Evolutionary conservation across 148 eudicot species (phyloP).

Genomic region (Arbutus unedo): DNA sequence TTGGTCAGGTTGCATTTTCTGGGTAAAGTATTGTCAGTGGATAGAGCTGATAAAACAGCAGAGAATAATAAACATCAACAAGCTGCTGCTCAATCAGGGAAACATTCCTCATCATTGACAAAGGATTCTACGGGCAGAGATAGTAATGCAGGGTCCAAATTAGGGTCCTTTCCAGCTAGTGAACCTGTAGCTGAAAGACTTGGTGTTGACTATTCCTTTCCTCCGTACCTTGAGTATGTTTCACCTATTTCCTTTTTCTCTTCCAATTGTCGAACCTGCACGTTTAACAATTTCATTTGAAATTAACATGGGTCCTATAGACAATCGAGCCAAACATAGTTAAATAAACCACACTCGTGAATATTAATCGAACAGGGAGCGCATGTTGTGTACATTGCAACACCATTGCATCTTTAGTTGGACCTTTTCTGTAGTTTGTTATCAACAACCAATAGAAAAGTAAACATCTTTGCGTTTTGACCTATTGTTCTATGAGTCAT

Average conservation of each 20-base stretch:
- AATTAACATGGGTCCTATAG: neutral
- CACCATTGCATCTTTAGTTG: constrained; percentile 1
- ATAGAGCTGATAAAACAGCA: constrained; percentile 55
- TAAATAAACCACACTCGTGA: neutral
- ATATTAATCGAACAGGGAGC: neutral
- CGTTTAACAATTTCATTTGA: neutral
- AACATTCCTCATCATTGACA: constrained; percentile 16
- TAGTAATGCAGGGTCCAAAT: constrained; percentile 28
- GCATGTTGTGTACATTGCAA: neutral
- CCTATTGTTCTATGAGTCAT: neutral
- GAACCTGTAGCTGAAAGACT: constrained; percentile 84
- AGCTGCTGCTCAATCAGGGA: constrained; percentile 31
- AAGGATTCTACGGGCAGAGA: constrained; percentile 34
- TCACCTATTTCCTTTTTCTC: neutral
- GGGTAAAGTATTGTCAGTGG: constrained; percentile 82
- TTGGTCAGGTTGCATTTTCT: constrained; percentile 65
- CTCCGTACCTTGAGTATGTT: constrained; percentile 80
- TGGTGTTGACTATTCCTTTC: constrained; percentile 85
- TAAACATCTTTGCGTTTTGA: neutral
- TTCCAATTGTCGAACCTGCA: neutral
- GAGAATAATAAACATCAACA: constrained; percentile 34
- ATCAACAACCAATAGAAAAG: neutral
- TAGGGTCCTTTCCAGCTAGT: constrained; percentile 28
- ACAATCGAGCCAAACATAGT: neutral
- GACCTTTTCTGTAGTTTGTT: neutral